Conservation (phyloP, 768 basidiomycete species). For the Baorangia bicolor region DNA sequence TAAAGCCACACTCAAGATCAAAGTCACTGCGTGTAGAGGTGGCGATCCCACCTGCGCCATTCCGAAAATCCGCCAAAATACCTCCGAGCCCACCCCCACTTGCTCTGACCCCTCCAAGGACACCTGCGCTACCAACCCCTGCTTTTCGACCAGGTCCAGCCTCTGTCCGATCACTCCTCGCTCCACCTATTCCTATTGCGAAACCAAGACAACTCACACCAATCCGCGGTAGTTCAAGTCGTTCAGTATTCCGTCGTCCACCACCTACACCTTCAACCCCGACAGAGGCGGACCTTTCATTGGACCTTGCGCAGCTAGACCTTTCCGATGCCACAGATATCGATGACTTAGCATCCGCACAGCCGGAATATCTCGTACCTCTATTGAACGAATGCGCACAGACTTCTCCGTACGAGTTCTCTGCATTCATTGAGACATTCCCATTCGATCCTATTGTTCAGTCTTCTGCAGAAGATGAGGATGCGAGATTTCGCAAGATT, state of each 20-base stretch:
- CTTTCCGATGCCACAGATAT: constrained; percentile 49
- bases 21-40: constrained; percentile 38
- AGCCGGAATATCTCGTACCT: constrained; percentile 56
- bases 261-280: constrained; percentile 58
- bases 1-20: constrained; percentile 16
- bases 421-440: constrained; percentile 79
- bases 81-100: constrained; percentile 8
- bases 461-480: constrained; percentile 28
- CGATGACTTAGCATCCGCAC: constrained; percentile 41
- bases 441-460: constrained; percentile 70
- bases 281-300: constrained; percentile 46
- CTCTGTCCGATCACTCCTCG: constrained; percentile 2
- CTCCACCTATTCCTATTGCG: constrained; percentile 17
- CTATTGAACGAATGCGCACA: constrained; percentile 75
- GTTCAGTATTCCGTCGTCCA: constrained; percentile 36
- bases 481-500: constrained; percentile 69
- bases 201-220: constrained; percentile 69
- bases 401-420: constrained; percentile 69
- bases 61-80: constrained; percentile 13
- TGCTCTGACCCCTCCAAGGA: constrained; percentile 3
- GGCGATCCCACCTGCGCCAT: constrained; percentile 38
- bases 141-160: background rate
- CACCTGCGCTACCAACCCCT: background rate
- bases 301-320: constrained; percentile 39
- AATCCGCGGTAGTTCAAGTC: constrained; percentile 47